Conservation (phyloP, 148 eudicot genomes). For the Chenopodium berlandieri region DNA sequence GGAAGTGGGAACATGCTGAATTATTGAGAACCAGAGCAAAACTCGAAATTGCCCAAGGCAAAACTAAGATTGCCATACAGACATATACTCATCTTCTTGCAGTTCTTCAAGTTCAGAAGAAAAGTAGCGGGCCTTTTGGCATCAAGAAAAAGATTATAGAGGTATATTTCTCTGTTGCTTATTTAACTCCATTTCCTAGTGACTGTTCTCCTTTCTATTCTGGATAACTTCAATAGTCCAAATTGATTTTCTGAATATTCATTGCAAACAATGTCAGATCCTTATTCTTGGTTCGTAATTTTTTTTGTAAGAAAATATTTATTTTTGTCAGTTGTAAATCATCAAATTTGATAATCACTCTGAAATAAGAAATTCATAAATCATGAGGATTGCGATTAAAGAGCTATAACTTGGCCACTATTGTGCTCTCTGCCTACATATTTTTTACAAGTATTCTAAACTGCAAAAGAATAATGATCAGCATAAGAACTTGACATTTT, state of each 20-base stretch:
- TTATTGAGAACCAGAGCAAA: constrained; percentile 78
- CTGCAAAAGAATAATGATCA: not conserved
- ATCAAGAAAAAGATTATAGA: constrained; percentile 43
- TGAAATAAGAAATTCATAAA: not conserved
- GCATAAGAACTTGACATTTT: not conserved
- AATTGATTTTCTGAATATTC: not conserved
- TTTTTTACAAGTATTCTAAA: not conserved
- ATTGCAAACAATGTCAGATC: not conserved
- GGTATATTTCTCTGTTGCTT: constrained; percentile 33
- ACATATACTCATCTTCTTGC: constrained; percentile 83
- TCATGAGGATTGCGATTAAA: not conserved
- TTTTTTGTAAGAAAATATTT: not conserved
- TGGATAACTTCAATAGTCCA: not conserved
- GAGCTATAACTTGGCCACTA: not conserved
- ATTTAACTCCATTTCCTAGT: not conserved
- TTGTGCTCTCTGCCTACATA: not conserved
- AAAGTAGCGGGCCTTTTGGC: constrained; percentile 36
- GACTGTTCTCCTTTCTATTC: not conserved
- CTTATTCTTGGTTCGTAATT: not conserved
- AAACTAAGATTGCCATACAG: constrained; percentile 52
- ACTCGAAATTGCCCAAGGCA: constrained; percentile 66
- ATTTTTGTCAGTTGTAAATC: not conserved
- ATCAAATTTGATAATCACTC: not conserved
- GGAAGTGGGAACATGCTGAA: constrained; percentile 82
- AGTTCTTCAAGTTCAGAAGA: constrained; percentile 67